phyloP scores from a whole-genome alignment of 2,329 filamentous ascomycete species.

The Cercospora citrullina region DNA sequence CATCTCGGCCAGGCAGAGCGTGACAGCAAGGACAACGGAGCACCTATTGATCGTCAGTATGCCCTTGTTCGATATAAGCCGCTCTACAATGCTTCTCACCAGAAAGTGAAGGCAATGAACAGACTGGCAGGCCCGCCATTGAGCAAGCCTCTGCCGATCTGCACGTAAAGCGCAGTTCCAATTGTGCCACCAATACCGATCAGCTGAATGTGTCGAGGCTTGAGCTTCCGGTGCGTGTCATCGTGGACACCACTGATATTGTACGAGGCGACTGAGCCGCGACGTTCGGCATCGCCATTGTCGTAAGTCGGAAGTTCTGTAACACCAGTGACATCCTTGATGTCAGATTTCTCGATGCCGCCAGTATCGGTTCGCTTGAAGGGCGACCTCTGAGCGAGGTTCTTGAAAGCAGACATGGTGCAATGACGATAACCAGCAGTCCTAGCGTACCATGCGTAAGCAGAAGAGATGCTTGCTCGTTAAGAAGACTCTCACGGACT shows the following conservation, averaged over 20 bases:
- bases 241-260: slow-evolving; percentile 31
- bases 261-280: slow-evolving; percentile 28
- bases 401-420: slow-evolving; percentile 24
- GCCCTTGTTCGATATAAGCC: not conserved
- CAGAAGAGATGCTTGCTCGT: not conserved
- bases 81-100: slow-evolving; percentile 28
- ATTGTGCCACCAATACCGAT: slow-evolving; percentile 48
- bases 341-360: slow-evolving; percentile 17
- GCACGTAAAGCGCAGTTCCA: slow-evolving; percentile 51
- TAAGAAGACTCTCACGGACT: not conserved
- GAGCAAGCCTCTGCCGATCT: slow-evolving; percentile 49
- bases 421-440: not conserved
- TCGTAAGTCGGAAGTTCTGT: slow-evolving; percentile 18
- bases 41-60: slow-evolving; percentile 16
- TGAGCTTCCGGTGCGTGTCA: slow-evolving; percentile 47
- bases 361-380: slow-evolving; percentile 24
- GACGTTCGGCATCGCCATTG: slow-evolving; percentile 26
- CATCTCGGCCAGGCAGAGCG: slow-evolving; percentile 66
- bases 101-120: slow-evolving; percentile 50
- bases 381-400: slow-evolving; percentile 17
- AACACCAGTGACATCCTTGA: slow-evolving; percentile 15
- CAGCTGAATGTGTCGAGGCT: slow-evolving; percentile 50
- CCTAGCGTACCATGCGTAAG: slow-evolving; percentile 2
- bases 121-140: slow-evolving; percentile 50
- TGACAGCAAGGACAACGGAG: slow-evolving; percentile 29